Percentiles rank a stretch among this genome's conserved stretches.
Conservation (phyloP, 225 moss, liverwort and hornwort genomes). For the Marchantia paleacea region DNA sequence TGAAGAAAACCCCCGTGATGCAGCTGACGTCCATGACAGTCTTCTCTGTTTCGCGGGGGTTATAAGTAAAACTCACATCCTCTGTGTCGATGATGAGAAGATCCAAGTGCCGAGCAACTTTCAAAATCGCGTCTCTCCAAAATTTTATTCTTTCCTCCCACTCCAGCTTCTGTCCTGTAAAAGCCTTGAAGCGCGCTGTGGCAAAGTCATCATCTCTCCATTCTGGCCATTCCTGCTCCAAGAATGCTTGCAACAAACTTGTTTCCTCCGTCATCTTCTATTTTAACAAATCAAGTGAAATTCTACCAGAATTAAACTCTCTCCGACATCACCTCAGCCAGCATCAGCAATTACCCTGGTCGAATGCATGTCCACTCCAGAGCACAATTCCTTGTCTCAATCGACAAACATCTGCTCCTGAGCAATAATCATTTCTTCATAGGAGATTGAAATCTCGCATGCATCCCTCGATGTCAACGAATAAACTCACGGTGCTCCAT, state of each 20-base stretch:
- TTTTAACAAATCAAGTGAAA: neutral
- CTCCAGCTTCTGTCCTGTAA: slow-evolving; percentile 79
- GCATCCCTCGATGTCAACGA: neutral
- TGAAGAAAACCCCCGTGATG: neutral
- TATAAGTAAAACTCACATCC: slow-evolving; percentile 30
- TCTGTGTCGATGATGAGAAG: slow-evolving; percentile 62
- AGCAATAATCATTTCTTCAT: neutral
- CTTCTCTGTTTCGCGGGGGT: neutral
- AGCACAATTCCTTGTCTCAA: neutral
- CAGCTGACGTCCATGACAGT: neutral
- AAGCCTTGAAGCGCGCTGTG: slow-evolving; percentile 79
- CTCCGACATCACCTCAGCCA: neutral
- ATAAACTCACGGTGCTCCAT: neutral
- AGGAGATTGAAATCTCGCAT: neutral
- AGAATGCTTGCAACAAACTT: slow-evolving; percentile 49
- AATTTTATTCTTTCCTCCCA: slow-evolving; percentile 79
- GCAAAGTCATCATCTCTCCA: slow-evolving; percentile 79
- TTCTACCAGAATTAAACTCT: neutral
- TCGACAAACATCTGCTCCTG: too few species aligned
- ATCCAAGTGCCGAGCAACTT: slow-evolving; percentile 62
- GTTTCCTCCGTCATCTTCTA: slow-evolving; percentile 37
- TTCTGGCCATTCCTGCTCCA: slow-evolving; percentile 63
- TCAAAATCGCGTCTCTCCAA: slow-evolving; percentile 69
- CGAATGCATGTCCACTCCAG: neutral
- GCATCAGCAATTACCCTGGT: neutral